Evolutionary conservation across 768 basidiomycete species (phyloP).

Genomic region (Tulasnella sp.): DNA sequence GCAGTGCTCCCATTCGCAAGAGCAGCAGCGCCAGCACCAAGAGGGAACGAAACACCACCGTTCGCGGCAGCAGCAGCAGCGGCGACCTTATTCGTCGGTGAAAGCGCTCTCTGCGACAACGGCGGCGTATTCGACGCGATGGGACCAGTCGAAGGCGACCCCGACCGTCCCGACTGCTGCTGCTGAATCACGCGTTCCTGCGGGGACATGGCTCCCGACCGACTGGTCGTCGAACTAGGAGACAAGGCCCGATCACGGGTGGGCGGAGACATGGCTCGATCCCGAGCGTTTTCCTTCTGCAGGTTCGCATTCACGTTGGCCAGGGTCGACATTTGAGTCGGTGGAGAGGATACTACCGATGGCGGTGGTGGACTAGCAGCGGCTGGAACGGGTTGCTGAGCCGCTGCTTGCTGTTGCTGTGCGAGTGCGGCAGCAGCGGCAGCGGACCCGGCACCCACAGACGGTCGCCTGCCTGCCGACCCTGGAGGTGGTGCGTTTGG

Average conservation of each 20-base stretch:
- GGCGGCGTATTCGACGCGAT: not conserved
- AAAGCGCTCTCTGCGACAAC: not conserved
- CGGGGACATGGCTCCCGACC: not conserved
- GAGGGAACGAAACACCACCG: conserved; percentile 1
- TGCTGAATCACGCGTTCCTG: conserved; percentile 1
- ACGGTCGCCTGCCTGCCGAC: not conserved
- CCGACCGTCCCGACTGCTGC: not conserved
- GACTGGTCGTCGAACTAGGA: not conserved
- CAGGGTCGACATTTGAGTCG: not conserved
- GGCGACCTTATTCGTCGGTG: conserved; percentile 9
- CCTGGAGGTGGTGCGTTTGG: conserved; percentile 22
- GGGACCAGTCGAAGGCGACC: not conserved
- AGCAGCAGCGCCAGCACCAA: conserved; percentile 16
- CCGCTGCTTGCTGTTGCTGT: conserved; percentile 10
- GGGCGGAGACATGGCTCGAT: conserved; percentile 37
- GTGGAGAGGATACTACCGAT: not conserved
- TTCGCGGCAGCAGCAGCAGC: too few relatives aligned
- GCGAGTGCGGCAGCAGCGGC: conserved; percentile 13
- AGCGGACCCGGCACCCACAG: not conserved
- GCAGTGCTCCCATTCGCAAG: not conserved
- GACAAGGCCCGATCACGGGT: not conserved
- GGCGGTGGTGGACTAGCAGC: not conserved
- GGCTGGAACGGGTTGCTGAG: conserved; percentile 20
- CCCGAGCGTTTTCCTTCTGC: conserved; percentile 28
- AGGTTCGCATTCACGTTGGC: not conserved